phyloP scores from a whole-genome alignment of 805 yeast genomes.

The Ogataea dorogensis region DNA sequence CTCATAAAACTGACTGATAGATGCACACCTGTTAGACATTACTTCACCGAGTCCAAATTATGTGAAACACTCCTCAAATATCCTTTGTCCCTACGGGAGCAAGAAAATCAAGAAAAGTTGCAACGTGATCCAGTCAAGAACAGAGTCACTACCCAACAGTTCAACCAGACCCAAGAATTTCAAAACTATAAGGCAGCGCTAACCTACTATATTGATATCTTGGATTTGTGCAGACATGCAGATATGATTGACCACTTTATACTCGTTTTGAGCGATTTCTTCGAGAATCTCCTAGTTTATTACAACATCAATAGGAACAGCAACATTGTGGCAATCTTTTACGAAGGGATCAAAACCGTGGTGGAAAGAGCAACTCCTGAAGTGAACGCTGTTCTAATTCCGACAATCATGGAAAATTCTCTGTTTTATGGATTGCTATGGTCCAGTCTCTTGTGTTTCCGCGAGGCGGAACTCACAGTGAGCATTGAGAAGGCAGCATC shows the following conservation, averaged over 20 bases:
- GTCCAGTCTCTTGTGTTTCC: slow-evolving; percentile 23
- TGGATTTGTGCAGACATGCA: slow-evolving; percentile 11
- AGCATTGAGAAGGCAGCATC: slow-evolving; percentile 20
- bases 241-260: slow-evolving; percentile 14
- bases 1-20: slow-evolving; percentile 14
- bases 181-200: slow-evolving; percentile 11
- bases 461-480: slow-evolving; percentile 16
- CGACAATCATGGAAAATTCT: slow-evolving; percentile 8
- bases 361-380: slow-evolving; percentile 5
- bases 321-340: slow-evolving; percentile 15
- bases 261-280: slow-evolving; percentile 13
- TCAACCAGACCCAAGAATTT: slow-evolving; percentile 15
- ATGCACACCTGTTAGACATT: slow-evolving; percentile 7
- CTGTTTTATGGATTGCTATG: slow-evolving; percentile 16
- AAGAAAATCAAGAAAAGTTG: slow-evolving; percentile 12
- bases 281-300: slow-evolving; percentile 11
- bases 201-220: slow-evolving; percentile 13
- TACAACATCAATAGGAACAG: slow-evolving; percentile 11
- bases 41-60: slow-evolving; percentile 16
- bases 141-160: slow-evolving; percentile 17
- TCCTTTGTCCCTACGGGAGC: slow-evolving; percentile 14
- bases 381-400: slow-evolving; percentile 5
- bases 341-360: slow-evolving; percentile 19
- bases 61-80: slow-evolving; percentile 16
- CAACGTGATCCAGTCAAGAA: slow-evolving; percentile 15